Evolutionary conservation across 176 grass and related monocot species (phyloP).

Genomic region (Zea luxurians): DNA sequence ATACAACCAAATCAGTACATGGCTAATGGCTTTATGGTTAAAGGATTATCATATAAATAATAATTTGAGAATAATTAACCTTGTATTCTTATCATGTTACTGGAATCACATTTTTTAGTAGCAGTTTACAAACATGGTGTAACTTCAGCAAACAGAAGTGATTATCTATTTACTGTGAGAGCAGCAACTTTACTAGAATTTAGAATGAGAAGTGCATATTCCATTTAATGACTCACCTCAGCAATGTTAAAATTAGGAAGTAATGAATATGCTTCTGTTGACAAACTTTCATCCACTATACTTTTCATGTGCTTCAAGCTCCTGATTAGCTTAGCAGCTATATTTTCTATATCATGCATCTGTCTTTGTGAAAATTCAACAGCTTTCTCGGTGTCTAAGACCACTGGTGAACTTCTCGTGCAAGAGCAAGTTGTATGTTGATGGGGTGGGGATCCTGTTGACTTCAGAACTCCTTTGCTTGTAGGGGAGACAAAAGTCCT

Average conservation of each 20-base stretch:
- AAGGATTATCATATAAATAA: not conserved
- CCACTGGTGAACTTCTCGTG: constrained; percentile 46
- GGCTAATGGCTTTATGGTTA: constrained; percentile 9
- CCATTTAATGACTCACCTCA: constrained; percentile 53
- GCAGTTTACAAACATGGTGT: constrained; percentile 6
- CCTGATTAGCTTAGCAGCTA: constrained; percentile 79
- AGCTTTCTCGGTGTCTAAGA: constrained; percentile 68
- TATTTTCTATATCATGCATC: constrained; percentile 88
- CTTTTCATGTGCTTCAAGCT: constrained; percentile 77
- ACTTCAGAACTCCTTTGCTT: constrained; percentile 58
- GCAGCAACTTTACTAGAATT: constrained; percentile 31
- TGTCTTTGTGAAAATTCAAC: constrained; percentile 84
- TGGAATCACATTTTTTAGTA: not conserved
- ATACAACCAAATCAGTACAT: not conserved
- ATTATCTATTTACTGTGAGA: constrained; percentile 18
- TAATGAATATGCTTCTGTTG: constrained; percentile 53
- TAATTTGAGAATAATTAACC: not conserved
- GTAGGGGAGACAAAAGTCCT: constrained; percentile 7
- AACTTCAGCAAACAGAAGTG: constrained; percentile 18
- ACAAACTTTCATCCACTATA: constrained; percentile 72
- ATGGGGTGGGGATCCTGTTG: constrained; percentile 39
- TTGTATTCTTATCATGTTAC: not conserved
- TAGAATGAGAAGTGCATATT: constrained; percentile 27
- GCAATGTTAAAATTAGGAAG: constrained; percentile 56
- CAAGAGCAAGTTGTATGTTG: constrained; percentile 47